Conservation (phyloP, 208 protist species). For the Leptomonas pyrrhocoris region DNA sequence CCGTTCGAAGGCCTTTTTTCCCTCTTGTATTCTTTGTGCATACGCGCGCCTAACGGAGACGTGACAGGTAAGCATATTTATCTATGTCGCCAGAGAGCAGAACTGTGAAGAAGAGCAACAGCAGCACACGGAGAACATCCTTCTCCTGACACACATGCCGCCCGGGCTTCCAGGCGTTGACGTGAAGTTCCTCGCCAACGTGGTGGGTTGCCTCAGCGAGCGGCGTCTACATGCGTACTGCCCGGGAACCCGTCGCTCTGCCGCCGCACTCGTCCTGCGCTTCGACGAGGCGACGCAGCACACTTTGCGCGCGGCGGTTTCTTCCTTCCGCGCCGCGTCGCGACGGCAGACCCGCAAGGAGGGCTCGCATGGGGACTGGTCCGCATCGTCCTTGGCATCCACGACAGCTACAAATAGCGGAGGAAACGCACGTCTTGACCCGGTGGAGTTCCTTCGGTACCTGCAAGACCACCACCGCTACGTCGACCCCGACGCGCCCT, state of each 20-base stretch:
- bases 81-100: too few relatives aligned
- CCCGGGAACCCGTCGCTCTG: constrained; percentile 48
- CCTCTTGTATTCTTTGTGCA: too few relatives aligned
- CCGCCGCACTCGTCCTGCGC: constrained; percentile 65
- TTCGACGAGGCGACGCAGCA: constrained; percentile 59
- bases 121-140: too few relatives aligned
- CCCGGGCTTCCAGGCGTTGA: constrained; percentile 49
- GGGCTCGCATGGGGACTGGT: not conserved
- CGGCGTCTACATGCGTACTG: constrained; percentile 56
- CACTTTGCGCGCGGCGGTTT: constrained; percentile 9
- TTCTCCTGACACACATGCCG: constrained; percentile 8
- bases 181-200: constrained; percentile 50
- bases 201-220: constrained; percentile 39
- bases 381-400: not conserved
- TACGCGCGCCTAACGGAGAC: too few relatives aligned
- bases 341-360: not conserved
- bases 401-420: not conserved
- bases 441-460: constrained; percentile 12
- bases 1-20: too few relatives aligned
- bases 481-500: constrained; percentile 30
- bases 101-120: too few relatives aligned
- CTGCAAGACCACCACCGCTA: not conserved
- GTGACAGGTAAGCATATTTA: too few relatives aligned
- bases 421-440: not conserved
- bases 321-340: constrained; percentile 2